Conservation (phyloP, 768 basidiomycete genomes). For the Suillus ampliporus region DNA sequence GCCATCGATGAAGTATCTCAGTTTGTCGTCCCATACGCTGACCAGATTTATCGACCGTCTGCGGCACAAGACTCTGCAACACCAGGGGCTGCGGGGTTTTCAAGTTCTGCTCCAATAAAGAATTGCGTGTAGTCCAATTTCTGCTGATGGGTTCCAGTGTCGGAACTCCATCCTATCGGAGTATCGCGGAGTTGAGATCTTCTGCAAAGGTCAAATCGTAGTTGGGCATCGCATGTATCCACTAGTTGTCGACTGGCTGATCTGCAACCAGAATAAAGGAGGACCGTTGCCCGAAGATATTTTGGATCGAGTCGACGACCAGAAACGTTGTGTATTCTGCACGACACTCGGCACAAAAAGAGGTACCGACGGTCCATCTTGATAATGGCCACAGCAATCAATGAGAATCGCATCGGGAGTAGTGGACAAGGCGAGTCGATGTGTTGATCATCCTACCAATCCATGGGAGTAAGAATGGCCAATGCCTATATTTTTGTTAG, state of each 20-base stretch:
- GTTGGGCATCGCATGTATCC: slow-evolving; percentile 21
- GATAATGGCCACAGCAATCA: slow-evolving; percentile 43
- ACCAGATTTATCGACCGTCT: slow-evolving; percentile 23
- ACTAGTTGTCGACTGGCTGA: slow-evolving; percentile 48
- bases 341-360: slow-evolving; percentile 41
- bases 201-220: slow-evolving; percentile 43
- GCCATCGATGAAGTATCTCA: slow-evolving; percentile 22
- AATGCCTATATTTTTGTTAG: slow-evolving; percentile 23
- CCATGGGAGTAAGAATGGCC: slow-evolving; percentile 37
- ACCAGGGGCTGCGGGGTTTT: slow-evolving; percentile 19
- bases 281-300: slow-evolving; percentile 48
- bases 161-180: slow-evolving; percentile 22
- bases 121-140: not conserved
- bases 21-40: slow-evolving; percentile 17
- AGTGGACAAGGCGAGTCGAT: not conserved
- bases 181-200: slow-evolving; percentile 17
- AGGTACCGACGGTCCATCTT: slow-evolving; percentile 26
- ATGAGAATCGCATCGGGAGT: slow-evolving; percentile 42
- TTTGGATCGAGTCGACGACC: slow-evolving; percentile 40
- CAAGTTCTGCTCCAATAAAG: slow-evolving; percentile 25
- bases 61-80: slow-evolving; percentile 15
- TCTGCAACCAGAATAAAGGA: slow-evolving; percentile 49
- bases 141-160: slow-evolving; percentile 12
- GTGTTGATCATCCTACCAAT: slow-evolving; percentile 23
- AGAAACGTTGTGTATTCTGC: slow-evolving; percentile 41